Conservation (phyloP, 345 rosid genomes). For the Cochlearia excelsa region DNA sequence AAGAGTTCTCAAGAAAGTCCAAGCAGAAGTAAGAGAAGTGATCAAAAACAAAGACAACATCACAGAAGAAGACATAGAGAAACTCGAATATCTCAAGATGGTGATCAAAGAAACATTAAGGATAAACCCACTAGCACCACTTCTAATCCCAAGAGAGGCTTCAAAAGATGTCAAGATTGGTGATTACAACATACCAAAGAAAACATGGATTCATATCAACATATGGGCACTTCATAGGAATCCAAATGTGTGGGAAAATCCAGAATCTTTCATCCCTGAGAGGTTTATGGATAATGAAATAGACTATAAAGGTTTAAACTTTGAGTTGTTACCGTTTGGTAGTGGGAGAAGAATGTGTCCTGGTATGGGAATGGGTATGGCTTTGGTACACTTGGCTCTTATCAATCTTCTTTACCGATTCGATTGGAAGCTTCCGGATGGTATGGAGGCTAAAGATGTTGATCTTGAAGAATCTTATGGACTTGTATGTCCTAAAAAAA, state of each 20-base stretch:
- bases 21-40: conserved; percentile 29
- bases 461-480: conserved; percentile 54
- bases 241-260: conserved; percentile 32
- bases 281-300: conserved; percentile 30
- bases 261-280: conserved; percentile 26
- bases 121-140: conserved; percentile 22
- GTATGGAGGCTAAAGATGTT: conserved; percentile 40
- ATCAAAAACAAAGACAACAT: conserved; percentile 26
- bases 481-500: conserved; percentile 44
- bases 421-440: conserved; percentile 52
- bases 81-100: neutral
- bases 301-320: conserved; percentile 53
- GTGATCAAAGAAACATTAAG: conserved; percentile 24
- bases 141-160: conserved; percentile 32
- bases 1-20: conserved; percentile 29
- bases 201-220: conserved; percentile 30
- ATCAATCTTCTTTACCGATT: conserved; percentile 48
- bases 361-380: neutral
- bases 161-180: conserved; percentile 16
- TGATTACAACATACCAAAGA: conserved; percentile 25
- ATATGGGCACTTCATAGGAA: conserved; percentile 6
- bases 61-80: conserved; percentile 28
- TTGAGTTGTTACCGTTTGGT: conserved; percentile 57
- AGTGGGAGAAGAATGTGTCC: conserved; percentile 65
- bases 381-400: conserved; percentile 42